A percentile compares a stretch with the other conserved stretches of the same genome.
phyloP scores from a whole-genome alignment of 2,329 filamentous ascomycete species.

The Chrysoporthe deuterocubensis region DNA sequence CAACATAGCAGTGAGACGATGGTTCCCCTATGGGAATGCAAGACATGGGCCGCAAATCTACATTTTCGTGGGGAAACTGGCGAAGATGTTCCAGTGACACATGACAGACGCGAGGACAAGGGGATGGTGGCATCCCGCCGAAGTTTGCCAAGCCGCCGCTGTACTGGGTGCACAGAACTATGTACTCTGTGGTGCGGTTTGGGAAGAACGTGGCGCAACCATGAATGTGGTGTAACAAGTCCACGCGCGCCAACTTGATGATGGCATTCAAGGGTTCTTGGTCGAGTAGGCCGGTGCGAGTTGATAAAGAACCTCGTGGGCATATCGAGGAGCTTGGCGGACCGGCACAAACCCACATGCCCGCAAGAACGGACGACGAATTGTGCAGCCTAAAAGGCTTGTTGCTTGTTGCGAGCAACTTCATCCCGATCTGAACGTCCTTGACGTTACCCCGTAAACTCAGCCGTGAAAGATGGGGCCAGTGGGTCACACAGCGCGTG shows the following conservation, averaged over 20 bases:
- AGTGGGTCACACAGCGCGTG: not conserved
- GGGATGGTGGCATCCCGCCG: not conserved
- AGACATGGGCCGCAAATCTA: not conserved
- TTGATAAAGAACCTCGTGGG: not conserved
- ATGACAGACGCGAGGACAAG: slow-evolving; percentile 3
- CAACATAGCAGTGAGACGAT: not conserved
- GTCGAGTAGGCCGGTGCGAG: not conserved
- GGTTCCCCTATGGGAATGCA: not conserved
- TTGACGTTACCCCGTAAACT: not conserved
- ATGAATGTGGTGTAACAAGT: not conserved
- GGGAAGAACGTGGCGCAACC: not conserved
- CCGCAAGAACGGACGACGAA: not conserved
- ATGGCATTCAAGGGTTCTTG: not conserved
- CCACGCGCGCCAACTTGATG: not conserved
- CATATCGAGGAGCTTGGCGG: not conserved
- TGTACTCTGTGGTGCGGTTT: no score
- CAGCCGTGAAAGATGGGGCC: not conserved
- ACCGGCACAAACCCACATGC: not conserved
- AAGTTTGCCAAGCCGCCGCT: not conserved
- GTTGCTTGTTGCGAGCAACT: not conserved
- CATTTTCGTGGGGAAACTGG: not conserved
- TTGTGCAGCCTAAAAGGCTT: not conserved
- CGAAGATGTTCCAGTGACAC: slow-evolving; percentile 1
- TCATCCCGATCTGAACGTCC: not conserved
- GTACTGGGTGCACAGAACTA: no score